Evolutionary conservation across 2,329 filamentous ascomycete genomes (phyloP), one percentile per base, ranked within the genome.

Genomic region (Alternaria panax): DNA sequence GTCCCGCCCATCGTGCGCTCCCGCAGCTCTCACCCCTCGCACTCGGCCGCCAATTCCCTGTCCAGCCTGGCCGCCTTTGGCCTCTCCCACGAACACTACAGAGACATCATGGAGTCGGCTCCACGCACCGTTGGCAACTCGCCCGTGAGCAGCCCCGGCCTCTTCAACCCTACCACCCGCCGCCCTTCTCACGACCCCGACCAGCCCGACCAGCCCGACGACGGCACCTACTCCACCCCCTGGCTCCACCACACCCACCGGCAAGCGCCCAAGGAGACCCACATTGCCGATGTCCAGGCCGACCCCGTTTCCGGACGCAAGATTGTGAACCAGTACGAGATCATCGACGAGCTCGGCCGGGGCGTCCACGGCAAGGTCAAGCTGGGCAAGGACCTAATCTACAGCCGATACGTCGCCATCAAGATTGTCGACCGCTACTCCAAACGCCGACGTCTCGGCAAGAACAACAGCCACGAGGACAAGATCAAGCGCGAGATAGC

Each of bases 361-460:
- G 95, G 95, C 51, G 92, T 97, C 71, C 95, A 99, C 76, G 95
- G 95, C 73, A 99, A 98, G 81, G 95, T 99, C 74, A 99, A 99
- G 80, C 85, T 97, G 47, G 95, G 93, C 47, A 88, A 92, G 54
- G 93, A 96, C 75, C 83, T 92, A 45, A 83, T 89, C 56, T 93
- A 87, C 1, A 86, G 86, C 62, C 89, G 92, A 53, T 90, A 90
- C 74, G 94, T 99, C 4, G 95, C 95, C 57, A 97, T 99, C 85
- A 99, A 99, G 82, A 99, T 99, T 71, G 96, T 99, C 46, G 92
- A 96, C 58, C 89, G 95, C 36, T 97, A 95, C 75, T 96, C 94
- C 52, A 97, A 96, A 81, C 92, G 92, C 70, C 89, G 93, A 56
- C 91, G 94, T 25, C 85, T 99, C n/a, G 95, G 95, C 53, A 87